Conservation (phyloP, 2,329 filamentous ascomycete species). For the Tolypocladium inflatum region DNA sequence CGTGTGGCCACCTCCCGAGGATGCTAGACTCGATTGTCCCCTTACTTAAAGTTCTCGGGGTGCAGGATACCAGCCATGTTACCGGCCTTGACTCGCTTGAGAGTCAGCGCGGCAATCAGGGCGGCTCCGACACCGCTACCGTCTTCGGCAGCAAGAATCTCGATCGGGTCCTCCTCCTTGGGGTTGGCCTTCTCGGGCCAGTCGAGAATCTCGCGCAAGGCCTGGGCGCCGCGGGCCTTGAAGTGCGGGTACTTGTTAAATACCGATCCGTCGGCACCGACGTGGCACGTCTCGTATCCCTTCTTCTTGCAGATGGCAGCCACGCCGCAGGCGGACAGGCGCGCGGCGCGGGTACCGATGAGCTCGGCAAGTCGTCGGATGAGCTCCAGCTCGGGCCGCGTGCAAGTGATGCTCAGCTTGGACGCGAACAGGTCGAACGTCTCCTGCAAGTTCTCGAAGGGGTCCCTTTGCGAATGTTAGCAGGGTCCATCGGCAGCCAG, state of each 20-base stretch:
- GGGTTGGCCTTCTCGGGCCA: slow-evolving; percentile 64
- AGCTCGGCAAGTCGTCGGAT: slow-evolving; percentile 83
- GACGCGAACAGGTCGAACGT: slow-evolving; percentile 73
- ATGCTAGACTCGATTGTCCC: background rate
- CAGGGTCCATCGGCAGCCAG: background rate
- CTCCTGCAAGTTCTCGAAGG: slow-evolving; percentile 90
- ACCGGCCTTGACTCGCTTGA: slow-evolving; percentile 54
- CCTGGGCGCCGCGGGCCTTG: slow-evolving; percentile 82
- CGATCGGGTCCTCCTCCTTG: slow-evolving; percentile 76
- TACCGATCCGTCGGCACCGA: slow-evolving; percentile 92
- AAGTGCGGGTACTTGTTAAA: slow-evolving; percentile 99
- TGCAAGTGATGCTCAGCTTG: slow-evolving; percentile 63
- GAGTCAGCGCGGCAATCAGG: slow-evolving; percentile 70
- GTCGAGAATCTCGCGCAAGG: slow-evolving; percentile 89
- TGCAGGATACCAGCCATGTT: slow-evolving; percentile 56
- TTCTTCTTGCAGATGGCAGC: slow-evolving; percentile 98
- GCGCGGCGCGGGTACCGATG: slow-evolving; percentile 88
- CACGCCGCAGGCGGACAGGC: slow-evolving; percentile 88
- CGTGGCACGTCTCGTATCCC: slow-evolving; percentile 76
- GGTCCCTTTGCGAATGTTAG: slow-evolving; percentile 50
- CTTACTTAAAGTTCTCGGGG: slow-evolving; percentile 48
- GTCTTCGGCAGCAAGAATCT: slow-evolving; percentile 85
- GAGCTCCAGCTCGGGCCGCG: slow-evolving; percentile 75
- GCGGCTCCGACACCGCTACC: slow-evolving; percentile 96
- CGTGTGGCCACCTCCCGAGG: background rate